Evolutionary conservation across 768 basidiomycete species (phyloP).

Genomic region (Suillus paluster): DNA sequence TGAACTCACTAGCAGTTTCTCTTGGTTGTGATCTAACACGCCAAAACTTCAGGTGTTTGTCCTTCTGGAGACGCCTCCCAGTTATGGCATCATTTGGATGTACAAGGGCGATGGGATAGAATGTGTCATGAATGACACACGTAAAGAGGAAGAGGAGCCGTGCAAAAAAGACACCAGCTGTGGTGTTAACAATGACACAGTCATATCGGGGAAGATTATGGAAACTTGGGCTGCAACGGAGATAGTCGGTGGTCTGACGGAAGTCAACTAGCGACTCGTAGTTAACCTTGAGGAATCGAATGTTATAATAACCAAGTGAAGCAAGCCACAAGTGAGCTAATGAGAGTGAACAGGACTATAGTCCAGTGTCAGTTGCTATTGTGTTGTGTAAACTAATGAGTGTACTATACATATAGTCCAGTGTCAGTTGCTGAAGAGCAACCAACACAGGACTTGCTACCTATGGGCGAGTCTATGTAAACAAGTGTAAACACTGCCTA

Average conservation of each 20-base stretch:
- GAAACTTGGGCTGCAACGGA: constrained; percentile 36
- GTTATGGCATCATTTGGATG: constrained; percentile 18
- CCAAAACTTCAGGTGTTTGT: constrained; percentile 27
- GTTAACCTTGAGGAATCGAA: constrained; percentile 29
- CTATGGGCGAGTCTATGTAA: too few species aligned
- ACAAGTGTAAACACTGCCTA: too few species aligned
- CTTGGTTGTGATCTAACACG: constrained; percentile 15
- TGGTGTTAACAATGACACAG: constrained; percentile 28
- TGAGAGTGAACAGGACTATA: too few species aligned
- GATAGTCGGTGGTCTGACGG: constrained; percentile 27
- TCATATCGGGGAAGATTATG: constrained; percentile 31
- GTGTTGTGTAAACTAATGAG: too few species aligned
- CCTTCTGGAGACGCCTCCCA: constrained; percentile 17
- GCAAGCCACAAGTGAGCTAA: too few species aligned
- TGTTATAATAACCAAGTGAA: too few species aligned
- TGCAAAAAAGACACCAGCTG: constrained; percentile 19
- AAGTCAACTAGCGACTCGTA: constrained; percentile 35
- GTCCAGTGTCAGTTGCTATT: too few species aligned
- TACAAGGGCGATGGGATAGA: constrained; percentile 21
- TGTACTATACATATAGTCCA: too few species aligned
- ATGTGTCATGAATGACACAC: constrained; percentile 9
- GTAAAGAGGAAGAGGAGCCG: constrained; percentile 25
- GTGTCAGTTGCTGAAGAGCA: too few species aligned
- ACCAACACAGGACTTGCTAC: too few species aligned
- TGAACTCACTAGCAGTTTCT: constrained; percentile 21